These are phyloP conservation scores for Abelmoschus esculentus DNA, from an alignment of 345 rosid species.

Conservation along the genomic window DNA sequence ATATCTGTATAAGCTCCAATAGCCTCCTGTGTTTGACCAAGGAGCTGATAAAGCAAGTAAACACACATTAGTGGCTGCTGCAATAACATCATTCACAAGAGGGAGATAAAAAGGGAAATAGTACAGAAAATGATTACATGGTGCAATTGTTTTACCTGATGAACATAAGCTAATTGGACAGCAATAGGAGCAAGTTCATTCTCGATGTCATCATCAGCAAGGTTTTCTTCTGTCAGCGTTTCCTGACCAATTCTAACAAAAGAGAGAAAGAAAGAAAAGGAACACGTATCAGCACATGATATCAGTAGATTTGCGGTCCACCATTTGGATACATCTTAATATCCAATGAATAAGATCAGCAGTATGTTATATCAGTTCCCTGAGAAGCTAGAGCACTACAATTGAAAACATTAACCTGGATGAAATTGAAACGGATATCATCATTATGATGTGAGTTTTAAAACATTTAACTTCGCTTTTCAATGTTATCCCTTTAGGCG, in stretches of 20 bases:
- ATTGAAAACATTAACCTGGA: background rate
- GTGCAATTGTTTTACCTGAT: slow-evolving; percentile 47
- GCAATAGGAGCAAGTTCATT: slow-evolving; percentile 77
- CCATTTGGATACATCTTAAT: background rate
- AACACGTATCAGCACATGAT: slow-evolving; percentile 1
- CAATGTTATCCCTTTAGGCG: background rate
- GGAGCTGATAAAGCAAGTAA: slow-evolving; percentile 47
- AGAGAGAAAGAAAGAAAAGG: slow-evolving; percentile 2
- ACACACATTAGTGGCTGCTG: slow-evolving; percentile 18
- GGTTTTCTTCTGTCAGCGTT: slow-evolving; percentile 61
- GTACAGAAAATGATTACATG: background rate
- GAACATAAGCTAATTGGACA: slow-evolving; percentile 85
- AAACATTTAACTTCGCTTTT: background rate
- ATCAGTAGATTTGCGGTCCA: slow-evolving; percentile 3
- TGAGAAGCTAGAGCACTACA: background rate
- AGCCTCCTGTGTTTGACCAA: slow-evolving; percentile 63
- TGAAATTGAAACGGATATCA: background rate
- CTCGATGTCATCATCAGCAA: slow-evolving; percentile 76
- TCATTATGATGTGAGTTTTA: background rate
- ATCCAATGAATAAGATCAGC: background rate
- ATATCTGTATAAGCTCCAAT: slow-evolving; percentile 44
- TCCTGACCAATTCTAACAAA: slow-evolving; percentile 82
- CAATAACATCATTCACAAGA: background rate
- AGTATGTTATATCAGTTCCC: background rate
- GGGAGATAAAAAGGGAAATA: background rate